Evolutionary conservation across 2,329 filamentous ascomycete species (phyloP).

Genomic region (Aplosporella prunicola): DNA sequence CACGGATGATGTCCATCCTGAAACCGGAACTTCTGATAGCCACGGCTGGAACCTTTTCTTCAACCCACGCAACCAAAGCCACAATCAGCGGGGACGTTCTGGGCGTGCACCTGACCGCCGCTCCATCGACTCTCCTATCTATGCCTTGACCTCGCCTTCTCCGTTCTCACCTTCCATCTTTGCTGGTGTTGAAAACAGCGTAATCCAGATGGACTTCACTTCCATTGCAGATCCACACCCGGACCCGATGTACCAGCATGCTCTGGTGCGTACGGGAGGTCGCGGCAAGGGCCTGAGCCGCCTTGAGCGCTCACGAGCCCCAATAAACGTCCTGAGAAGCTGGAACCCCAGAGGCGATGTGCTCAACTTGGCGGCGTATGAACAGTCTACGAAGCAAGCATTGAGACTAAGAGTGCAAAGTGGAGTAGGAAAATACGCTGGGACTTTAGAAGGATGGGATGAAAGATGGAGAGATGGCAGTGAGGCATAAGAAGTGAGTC

Average conservation of each 20-base stretch:
- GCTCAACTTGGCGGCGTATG: slow-evolving; percentile 38
- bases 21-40: neutral
- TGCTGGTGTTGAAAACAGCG: slow-evolving; percentile 38
- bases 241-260: slow-evolving; percentile 23
- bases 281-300: neutral
- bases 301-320: neutral
- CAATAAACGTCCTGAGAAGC: slow-evolving; percentile 20
- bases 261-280: neutral
- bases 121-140: slow-evolving; percentile 33
- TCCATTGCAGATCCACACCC: slow-evolving; percentile 34
- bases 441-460: slow-evolving; percentile 20
- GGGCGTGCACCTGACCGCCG: slow-evolving; percentile 15
- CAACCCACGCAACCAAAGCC: slow-evolving; percentile 23
- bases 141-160: slow-evolving; percentile 39
- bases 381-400: slow-evolving; percentile 27
- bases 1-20: neutral
- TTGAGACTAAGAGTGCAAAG: slow-evolving; percentile 34
- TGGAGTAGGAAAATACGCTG: slow-evolving; percentile 19
- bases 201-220: slow-evolving; percentile 37
- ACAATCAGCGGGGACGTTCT: too few species aligned
- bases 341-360: slow-evolving; percentile 29
- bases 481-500: too few species aligned
- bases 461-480: slow-evolving; percentile 30
- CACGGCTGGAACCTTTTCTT: slow-evolving; percentile 40
- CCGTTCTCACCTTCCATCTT: slow-evolving; percentile 36